Evolutionary conservation across 768 basidiomycete genomes (phyloP).

Genomic region (Lyophyllum atratum): DNA sequence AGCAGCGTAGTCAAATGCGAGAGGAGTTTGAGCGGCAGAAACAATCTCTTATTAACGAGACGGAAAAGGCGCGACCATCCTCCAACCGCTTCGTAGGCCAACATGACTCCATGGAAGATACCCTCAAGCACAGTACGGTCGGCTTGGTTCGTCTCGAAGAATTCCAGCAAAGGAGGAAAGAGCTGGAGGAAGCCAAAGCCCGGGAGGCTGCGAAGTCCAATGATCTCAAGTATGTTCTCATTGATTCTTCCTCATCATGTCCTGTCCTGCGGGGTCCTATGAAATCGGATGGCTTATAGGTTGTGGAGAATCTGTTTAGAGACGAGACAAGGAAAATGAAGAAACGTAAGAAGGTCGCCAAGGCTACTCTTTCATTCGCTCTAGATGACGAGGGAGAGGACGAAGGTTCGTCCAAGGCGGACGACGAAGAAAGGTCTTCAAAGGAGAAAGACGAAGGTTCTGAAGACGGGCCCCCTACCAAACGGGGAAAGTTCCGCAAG

Average conservation of each 20-base stretch:
- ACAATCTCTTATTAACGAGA: slow-evolving; percentile 80
- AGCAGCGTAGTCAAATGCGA: slow-evolving; percentile 77
- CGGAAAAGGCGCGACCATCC: slow-evolving; percentile 89
- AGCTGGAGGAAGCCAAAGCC: slow-evolving; percentile 89
- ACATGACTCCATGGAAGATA: slow-evolving; percentile 93
- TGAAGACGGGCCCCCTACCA: slow-evolving; percentile 52
- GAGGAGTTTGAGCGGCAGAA: slow-evolving; percentile 85
- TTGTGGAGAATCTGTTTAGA: slow-evolving; percentile 84
- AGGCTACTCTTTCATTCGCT: slow-evolving; percentile 89
- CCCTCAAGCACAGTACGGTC: slow-evolving; percentile 86
- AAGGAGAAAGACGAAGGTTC: slow-evolving; percentile 41
- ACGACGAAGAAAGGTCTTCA: slow-evolving; percentile 30
- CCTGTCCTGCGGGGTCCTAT: slow-evolving; percentile 7
- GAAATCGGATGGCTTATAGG: slow-evolving; percentile 63
- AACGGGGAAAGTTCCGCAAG: slow-evolving; percentile 85
- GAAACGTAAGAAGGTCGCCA: slow-evolving; percentile 90
- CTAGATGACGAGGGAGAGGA: slow-evolving; percentile 78
- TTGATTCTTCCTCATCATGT: slow-evolving; percentile 19
- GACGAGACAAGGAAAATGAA: slow-evolving; percentile 84
- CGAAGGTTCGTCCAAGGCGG: slow-evolving; percentile 32
- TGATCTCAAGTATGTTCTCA: slow-evolving; percentile 79
- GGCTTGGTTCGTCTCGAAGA: slow-evolving; percentile 92
- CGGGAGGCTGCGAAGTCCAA: slow-evolving; percentile 84
- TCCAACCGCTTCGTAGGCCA: slow-evolving; percentile 90
- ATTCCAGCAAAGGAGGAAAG: slow-evolving; percentile 86